Evolutionary conservation across 768 basidiomycete species (phyloP).

Genomic region (Russula brevipes): DNA sequence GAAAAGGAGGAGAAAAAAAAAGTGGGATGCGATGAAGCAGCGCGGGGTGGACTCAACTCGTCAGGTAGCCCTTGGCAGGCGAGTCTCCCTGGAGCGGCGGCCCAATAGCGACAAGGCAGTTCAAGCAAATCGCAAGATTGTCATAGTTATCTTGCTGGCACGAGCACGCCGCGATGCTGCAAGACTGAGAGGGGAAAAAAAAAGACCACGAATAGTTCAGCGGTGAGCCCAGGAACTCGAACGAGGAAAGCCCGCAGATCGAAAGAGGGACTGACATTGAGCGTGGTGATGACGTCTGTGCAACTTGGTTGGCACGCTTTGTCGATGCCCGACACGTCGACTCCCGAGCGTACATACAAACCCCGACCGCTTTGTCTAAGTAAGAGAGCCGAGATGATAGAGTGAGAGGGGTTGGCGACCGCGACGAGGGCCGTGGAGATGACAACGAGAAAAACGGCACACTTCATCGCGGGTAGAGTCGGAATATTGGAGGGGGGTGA

Average conservation of each 20-base stretch:
- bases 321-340: background rate
- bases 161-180: background rate
- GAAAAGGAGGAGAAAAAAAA: background rate
- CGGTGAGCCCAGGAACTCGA: too few species aligned
- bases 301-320: background rate
- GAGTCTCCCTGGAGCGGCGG: background rate
- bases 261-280: background rate
- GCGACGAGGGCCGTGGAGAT: background rate
- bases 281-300: conserved; percentile 1
- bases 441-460: background rate
- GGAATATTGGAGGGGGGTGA: too few species aligned
- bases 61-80: background rate
- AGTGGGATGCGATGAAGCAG: background rate
- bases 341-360: background rate
- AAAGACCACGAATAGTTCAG: too few species aligned
- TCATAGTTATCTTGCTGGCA: conserved; percentile 9
- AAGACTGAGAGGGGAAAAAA: background rate
- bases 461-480: background rate
- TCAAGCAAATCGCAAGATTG: background rate
- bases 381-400: background rate
- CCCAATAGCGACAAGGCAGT: background rate
- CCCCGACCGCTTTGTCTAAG: background rate
- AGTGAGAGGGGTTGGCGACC: background rate
- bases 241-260: background rate
- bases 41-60: background rate